These are phyloP conservation scores for Medicago ruthenica DNA, from an alignment of 306 rosid genomes.

Conservation along the genomic window DNA sequence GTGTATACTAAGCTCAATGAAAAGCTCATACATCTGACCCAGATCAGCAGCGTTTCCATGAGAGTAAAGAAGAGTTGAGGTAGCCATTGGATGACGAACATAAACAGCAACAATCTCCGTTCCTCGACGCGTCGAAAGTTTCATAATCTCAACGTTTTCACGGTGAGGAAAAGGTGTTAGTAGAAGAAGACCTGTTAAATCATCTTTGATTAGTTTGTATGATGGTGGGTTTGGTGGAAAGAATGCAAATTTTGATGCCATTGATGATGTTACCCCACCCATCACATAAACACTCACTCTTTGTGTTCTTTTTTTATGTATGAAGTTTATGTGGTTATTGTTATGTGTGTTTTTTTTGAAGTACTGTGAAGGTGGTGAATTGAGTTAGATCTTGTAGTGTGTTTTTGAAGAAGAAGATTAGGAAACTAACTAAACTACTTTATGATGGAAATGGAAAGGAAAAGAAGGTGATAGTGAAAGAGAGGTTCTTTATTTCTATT, in stretches of 20 bases:
- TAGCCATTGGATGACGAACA: conserved; percentile 89
- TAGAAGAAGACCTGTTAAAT: conserved; percentile 70
- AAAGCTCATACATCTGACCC: conserved; percentile 97
- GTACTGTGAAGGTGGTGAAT: background rate
- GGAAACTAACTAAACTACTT: conserved; percentile 2
- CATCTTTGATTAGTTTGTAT: conserved; percentile 68
- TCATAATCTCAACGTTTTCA: conserved; percentile 84
- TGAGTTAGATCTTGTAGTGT: background rate
- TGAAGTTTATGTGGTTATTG: background rate
- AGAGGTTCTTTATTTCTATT: conserved; percentile 29
- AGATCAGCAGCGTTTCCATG: conserved; percentile 99
- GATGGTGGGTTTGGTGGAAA: conserved; percentile 95
- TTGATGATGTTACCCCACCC: conserved; percentile 98
- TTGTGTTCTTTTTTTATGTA: background rate
- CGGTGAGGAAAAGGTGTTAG: conserved; percentile 85
- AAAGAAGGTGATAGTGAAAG: conserved; percentile 45
- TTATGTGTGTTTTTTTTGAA: conserved; percentile 15
- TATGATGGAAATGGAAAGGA: conserved; percentile 38
- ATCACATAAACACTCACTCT: conserved; percentile 35
- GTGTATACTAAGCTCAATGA: conserved; percentile 84
- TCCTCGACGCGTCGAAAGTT: conserved; percentile 79
- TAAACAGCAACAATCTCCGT: conserved; percentile 81
- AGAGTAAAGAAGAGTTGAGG: conserved; percentile 84
- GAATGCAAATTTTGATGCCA: conserved; percentile 97
- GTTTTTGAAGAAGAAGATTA: conserved; percentile 46